Conservation (phyloP, 2,329 filamentous ascomycete species). For the Cryphonectria japonica region DNA sequence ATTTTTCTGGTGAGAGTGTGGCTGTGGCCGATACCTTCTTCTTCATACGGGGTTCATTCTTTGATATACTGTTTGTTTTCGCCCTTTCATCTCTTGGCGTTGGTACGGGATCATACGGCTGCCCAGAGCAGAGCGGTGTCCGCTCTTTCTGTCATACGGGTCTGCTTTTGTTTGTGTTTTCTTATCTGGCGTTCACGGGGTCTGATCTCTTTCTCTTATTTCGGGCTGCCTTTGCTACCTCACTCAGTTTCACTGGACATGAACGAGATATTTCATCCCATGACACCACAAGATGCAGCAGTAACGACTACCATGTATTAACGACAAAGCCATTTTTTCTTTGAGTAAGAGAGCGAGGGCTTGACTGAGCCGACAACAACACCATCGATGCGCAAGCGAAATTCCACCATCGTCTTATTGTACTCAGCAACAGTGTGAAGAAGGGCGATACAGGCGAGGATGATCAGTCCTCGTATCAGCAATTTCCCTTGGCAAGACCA, state of each 20-base stretch:
- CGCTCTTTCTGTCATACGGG: neutral
- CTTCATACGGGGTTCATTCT: conserved; percentile 16
- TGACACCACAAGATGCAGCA: conserved; percentile 29
- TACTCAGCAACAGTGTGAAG: neutral
- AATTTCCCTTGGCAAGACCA: neutral
- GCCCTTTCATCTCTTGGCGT: neutral
- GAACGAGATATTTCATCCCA: conserved; percentile 32
- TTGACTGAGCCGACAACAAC: conserved; percentile 8
- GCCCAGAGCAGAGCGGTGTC: neutral
- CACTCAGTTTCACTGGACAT: conserved; percentile 27
- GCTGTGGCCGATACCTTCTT: conserved; percentile 11
- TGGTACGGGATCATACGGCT: neutral
- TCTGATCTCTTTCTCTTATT: conserved; percentile 7
- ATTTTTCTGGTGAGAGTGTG: conserved; percentile 14
- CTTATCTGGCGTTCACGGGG: conserved; percentile 17
- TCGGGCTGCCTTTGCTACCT: conserved; percentile 12
- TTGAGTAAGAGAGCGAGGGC: neutral
- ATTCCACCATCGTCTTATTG: neutral
- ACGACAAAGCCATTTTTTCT: conserved; percentile 25
- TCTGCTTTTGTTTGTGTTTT: neutral
- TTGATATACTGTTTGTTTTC: neutral
- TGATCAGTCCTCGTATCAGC: neutral
- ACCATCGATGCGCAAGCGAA: neutral
- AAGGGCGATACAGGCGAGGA: neutral
- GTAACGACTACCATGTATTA: conserved; percentile 35